A percentile compares a stretch with the other conserved stretches of the same genome.
phyloP scores from a whole-genome alignment of 108 stramenopile species.

The Nitzschia sp. region DNA sequence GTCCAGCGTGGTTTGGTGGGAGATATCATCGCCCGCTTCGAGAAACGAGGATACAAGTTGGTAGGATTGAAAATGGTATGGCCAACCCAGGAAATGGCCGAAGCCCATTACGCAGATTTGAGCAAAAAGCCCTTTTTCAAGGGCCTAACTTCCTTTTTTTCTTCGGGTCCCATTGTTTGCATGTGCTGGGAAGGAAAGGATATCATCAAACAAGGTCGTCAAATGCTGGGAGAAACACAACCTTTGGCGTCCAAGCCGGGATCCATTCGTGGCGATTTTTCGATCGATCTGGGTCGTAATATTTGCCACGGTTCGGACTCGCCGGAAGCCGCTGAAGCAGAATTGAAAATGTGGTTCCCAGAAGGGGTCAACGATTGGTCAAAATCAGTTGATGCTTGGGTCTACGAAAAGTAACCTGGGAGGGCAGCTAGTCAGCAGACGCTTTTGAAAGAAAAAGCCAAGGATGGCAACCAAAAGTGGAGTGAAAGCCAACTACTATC shows the following conservation, averaged over 20 bases:
- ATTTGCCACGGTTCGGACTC: slow-evolving; percentile 75
- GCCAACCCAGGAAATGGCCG: slow-evolving; percentile 87
- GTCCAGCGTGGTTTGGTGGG: slow-evolving; percentile 94
- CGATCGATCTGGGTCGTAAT: slow-evolving; percentile 81
- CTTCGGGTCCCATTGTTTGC: slow-evolving; percentile 91
- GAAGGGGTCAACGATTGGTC: slow-evolving; percentile 86
- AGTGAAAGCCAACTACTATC: too few species aligned
- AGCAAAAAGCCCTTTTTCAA: slow-evolving; percentile 91
- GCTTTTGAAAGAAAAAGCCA: too few species aligned
- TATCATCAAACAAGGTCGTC: slow-evolving; percentile 83
- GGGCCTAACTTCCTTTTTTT: slow-evolving; percentile 90
- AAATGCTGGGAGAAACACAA: slow-evolving; percentile 85
- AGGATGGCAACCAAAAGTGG: too few species aligned
- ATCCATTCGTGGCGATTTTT: slow-evolving; percentile 81
- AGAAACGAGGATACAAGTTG: slow-evolving; percentile 94
- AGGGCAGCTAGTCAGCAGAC: not conserved
- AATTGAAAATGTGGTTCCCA: slow-evolving; percentile 89
- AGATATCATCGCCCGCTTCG: slow-evolving; percentile 93
- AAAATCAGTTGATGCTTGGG: slow-evolving; percentile 72
- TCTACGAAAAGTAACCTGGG: slow-evolving; percentile 70
- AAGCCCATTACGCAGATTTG: slow-evolving; percentile 92
- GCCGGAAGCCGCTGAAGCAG: slow-evolving; percentile 76
- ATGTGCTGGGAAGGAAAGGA: slow-evolving; percentile 89
- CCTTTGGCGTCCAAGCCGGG: slow-evolving; percentile 85
- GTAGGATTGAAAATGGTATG: slow-evolving; percentile 91